Evolutionary conservation across 768 basidiomycete species (phyloP), one percentile per base, ranked within the genome.

Genomic region (Ramaria sp.): DNA sequence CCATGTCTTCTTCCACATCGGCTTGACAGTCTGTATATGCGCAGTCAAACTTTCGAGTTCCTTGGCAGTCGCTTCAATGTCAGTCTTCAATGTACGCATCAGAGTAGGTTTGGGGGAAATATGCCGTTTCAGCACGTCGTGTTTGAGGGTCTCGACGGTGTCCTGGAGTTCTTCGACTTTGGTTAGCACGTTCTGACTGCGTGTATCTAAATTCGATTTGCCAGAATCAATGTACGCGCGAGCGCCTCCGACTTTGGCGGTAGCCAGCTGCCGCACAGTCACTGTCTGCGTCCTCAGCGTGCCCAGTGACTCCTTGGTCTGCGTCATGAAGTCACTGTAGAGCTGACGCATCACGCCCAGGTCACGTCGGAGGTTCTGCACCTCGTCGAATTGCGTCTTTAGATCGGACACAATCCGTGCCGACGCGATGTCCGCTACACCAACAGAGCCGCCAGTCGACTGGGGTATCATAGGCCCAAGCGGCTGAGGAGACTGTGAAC

Each of bases 1-100:
- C 95, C 95, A 99, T 18, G 93, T 97, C 77, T 94, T 92, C 75
- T 94, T 89, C 95, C 95, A 99, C 78, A 89, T 90, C 41, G 95
- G 92, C 63, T 87, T 91, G 63, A 94, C 78, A 10, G 88, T 86
- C 61, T 83, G 79, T 60, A 97, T 87, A 66, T 95, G 90, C 61
- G 84, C 81, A 62, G 80, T 80, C 56, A 98, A 71, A 62, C 79
- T 83, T 58, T 82, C 76, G 42, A 97, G 74, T 69, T 93, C 85
- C 9, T 70, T 67, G 16, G 80, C 75, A 25, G 84, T 77, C 20
- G 76, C 68, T 27, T 76, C 73, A 55, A 96, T 76, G 59, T 91
- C 86, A 58, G 78, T 80, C 64, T 79, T 78, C 66, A 94, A 78
- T 36, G 70, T 71, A 64, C 81, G 82, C 69, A 95, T 74, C 49